Base-by-base conservation (phyloP, 2,329 filamentous ascomycete species). In the Colletotrichum sp. region DNA sequence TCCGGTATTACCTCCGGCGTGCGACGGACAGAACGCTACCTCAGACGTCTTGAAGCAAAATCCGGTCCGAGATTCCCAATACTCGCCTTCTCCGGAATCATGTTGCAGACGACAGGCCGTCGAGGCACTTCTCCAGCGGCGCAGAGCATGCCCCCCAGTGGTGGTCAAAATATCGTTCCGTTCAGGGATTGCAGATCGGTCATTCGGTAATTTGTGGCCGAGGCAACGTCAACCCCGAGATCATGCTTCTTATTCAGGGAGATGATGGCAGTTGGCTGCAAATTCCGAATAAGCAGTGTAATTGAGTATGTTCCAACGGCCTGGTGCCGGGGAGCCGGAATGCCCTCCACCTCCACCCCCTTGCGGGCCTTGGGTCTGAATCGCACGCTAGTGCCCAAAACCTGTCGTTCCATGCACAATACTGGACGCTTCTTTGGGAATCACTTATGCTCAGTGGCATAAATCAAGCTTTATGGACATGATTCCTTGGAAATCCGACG, bases 271-370 rank as follows among this genome's bases (percentile, higher is more conserved):
- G 30, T 52, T 66, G n/a, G n/a, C n/a, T n/a, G 36, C 32, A 55
- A 65, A 58, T 71, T 52, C 71, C 67, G 67, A 43, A 32, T 38
- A n/a, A 30, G 10, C 61, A 34, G 32, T 43, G 61, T 26, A 26
- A 56, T 62, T 34, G 26, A 28, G 26, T 8, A n/a, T n/a, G n/a
- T 58, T 38, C 30, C 61, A 52, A 58, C 69, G 26, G 62, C 18
- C 72, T 58, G 32, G 61, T 66, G 72, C 72, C 68, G 69, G 30
- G 62, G 62, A 62, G 28, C 63, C 32, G 72, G 68, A 58, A 67
- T 63, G 26, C 62, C 68, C 30, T 62, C 36, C 36, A 63, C 36
- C 24, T n/a, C 13, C 36, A 26, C 61, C 38, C 43, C 43, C 43
- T 52, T 52, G 43, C 5, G 38, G 68, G 61, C n/a, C 68, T 61